Evolutionary conservation across 169 alveolate genomes (phyloP).

Genomic region (Ichthyophthirius multifiliis): DNA sequence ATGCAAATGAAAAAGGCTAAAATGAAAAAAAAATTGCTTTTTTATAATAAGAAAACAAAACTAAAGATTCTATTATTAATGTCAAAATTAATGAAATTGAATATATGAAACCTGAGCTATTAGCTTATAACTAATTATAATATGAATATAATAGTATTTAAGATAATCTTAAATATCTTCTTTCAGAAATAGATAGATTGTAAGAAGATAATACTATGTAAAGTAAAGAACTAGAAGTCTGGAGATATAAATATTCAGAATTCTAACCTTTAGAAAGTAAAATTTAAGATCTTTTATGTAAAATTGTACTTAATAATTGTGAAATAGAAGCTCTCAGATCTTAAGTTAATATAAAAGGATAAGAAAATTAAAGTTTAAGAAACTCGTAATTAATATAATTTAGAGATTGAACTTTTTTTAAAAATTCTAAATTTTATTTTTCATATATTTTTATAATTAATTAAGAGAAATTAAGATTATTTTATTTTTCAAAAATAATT

Average conservation of each 20-base stretch:
- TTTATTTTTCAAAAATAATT: too few relatives aligned
- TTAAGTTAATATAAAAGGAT: not conserved
- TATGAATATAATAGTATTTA: not conserved
- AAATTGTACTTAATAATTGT: not conserved
- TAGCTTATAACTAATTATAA: not conserved
- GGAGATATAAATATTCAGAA: not conserved
- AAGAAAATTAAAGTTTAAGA: not conserved
- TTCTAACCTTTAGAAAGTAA: not conserved
- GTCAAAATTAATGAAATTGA: not conserved
- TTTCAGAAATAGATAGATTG: not conserved
- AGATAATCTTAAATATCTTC: not conserved
- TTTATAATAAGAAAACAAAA: not conserved
- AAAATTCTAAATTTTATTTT: too few relatives aligned
- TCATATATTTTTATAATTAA: too few relatives aligned
- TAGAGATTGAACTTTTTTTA: conserved; percentile 1
- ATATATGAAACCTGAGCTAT: not conserved
- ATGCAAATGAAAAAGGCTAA: not conserved
- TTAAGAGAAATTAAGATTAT: too few relatives aligned
- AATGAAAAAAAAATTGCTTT: not conserved
- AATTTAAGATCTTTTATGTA: not conserved
- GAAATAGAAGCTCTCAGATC: not conserved
- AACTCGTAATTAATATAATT: not conserved
- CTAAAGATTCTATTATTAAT: not conserved
- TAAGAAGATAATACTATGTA: not conserved
- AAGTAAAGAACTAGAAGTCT: not conserved